Percentiles rank a stretch among this genome's conserved stretches.
Evolutionary conservation across 768 basidiomycete species (phyloP).

Genomic region (Cystobasidium ongulense): DNA sequence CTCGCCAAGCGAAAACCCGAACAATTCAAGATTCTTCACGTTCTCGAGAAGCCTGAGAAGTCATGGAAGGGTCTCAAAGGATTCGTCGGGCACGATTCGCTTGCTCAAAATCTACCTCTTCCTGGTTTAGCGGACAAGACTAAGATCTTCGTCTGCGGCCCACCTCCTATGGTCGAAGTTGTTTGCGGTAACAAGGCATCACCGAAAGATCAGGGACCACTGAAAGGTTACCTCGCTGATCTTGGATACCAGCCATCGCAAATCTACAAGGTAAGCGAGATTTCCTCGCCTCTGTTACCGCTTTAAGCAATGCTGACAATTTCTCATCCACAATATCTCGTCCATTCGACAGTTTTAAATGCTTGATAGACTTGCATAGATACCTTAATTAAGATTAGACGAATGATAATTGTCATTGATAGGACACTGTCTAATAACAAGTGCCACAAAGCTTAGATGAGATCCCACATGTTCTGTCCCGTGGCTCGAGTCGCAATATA

Average conservation of each 20-base stretch:
- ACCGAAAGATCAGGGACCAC: conserved; percentile 38
- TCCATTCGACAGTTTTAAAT: not conserved
- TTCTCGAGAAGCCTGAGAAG: conserved; percentile 68
- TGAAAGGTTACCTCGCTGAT: conserved; percentile 57
- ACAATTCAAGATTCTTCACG: conserved; percentile 70
- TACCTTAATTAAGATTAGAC: too few species aligned
- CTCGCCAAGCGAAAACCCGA: conserved; percentile 49
- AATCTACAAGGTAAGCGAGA: conserved; percentile 48
- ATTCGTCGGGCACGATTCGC: conserved; percentile 62
- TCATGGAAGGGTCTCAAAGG: conserved; percentile 63
- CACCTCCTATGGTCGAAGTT: conserved; percentile 53
- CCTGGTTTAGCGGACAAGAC: conserved; percentile 63
- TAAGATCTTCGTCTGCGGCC: conserved; percentile 79
- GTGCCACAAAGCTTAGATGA: too few species aligned
- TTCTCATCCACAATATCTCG: too few species aligned
- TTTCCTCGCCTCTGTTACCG: not conserved
- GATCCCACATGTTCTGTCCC: too few species aligned
- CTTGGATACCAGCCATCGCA: conserved; percentile 77
- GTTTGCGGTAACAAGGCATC: conserved; percentile 78
- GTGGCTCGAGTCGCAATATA: too few species aligned
- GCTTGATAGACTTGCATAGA: too few species aligned
- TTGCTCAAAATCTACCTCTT: conserved; percentile 59
- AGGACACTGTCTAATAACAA: too few species aligned
- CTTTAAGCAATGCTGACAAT: too few species aligned
- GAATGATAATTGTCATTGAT: too few species aligned